These are phyloP conservation scores for Collybia nuda DNA, from an alignment of 768 basidiomycete species.

Conservation along the genomic window DNA sequence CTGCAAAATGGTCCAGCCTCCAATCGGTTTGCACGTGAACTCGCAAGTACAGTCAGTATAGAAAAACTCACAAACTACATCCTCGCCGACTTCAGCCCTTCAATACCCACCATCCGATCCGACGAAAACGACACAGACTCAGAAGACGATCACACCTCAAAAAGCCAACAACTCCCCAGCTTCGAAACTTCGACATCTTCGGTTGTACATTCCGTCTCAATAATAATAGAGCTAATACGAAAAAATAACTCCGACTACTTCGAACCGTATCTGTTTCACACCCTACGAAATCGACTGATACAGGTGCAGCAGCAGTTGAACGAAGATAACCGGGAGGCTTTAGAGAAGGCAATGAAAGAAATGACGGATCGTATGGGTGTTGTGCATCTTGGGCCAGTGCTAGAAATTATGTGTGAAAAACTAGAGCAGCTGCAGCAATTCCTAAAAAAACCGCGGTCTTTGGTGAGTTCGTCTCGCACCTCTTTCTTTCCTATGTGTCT, in stretches of 20 bases:
- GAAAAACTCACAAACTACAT: conserved; percentile 73
- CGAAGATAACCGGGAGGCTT: conserved; percentile 61
- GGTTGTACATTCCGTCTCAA: conserved; percentile 81
- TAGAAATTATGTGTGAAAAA: conserved; percentile 70
- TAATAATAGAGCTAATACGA: conserved; percentile 91
- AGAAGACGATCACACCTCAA: conserved; percentile 14
- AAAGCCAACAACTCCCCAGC: conserved; percentile 28
- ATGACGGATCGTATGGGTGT: conserved; percentile 87
- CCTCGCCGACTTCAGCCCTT: conserved; percentile 58
- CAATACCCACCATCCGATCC: conserved; percentile 13
- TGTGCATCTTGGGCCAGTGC: conserved; percentile 83
- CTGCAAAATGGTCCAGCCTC: conserved; percentile 72
- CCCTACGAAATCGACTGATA: conserved; percentile 86
- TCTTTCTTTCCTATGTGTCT: not conserved
- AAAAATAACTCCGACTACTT: conserved; percentile 99
- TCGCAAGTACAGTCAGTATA: conserved; percentile 75
- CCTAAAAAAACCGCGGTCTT: conserved; percentile 70
- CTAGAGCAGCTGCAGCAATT: conserved; percentile 70
- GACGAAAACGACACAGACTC: conserved; percentile 13
- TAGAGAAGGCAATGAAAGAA: conserved; percentile 74
- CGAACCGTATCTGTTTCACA: conserved; percentile 96
- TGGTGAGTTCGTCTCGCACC: conserved; percentile 48
- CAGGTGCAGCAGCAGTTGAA: conserved; percentile 75
- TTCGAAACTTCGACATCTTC: conserved; percentile 69
- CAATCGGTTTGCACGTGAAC: conserved; percentile 86